These are phyloP conservation scores for Hemisphaericaspora lyxosophila DNA, from an alignment of 1,139 yeast genomes.

Conservation along the genomic window DNA sequence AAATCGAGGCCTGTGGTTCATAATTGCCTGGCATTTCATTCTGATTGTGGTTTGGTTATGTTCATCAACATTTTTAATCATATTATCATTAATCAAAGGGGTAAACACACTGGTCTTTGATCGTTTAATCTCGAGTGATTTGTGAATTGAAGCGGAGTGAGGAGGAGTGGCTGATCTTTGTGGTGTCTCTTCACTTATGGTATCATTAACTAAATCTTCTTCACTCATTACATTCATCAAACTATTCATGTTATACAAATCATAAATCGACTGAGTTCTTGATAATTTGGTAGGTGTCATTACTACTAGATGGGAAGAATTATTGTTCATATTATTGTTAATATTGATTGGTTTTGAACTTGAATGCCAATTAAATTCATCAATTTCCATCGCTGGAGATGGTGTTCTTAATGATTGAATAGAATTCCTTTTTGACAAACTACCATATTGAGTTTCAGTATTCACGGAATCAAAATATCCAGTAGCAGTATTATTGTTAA, in stretches of 20 bases:
- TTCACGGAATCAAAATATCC: slow-evolving; percentile 17
- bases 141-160: slow-evolving; percentile 2
- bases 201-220: slow-evolving; percentile 7
- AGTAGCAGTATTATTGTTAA: slow-evolving; percentile 7
- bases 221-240: slow-evolving; percentile 11
- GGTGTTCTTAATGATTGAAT: slow-evolving; percentile 42
- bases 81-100: slow-evolving; percentile 23
- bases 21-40: slow-evolving; percentile 28
- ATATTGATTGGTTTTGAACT: slow-evolving; percentile 14
- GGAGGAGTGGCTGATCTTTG: neutral
- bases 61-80: slow-evolving; percentile 21
- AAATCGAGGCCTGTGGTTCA: slow-evolving; percentile 19
- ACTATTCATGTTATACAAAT: slow-evolving; percentile 23
- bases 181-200: slow-evolving; percentile 2
- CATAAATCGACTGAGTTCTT: slow-evolving; percentile 42
- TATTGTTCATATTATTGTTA: slow-evolving; percentile 5
- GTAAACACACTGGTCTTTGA: slow-evolving; percentile 27
- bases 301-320: slow-evolving; percentile 6
- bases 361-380: slow-evolving; percentile 39
- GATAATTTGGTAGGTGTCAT: slow-evolving; percentile 26
- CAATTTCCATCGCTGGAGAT: slow-evolving; percentile 48
- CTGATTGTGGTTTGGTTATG: slow-evolving; percentile 26
- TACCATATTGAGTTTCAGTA: slow-evolving; percentile 13
- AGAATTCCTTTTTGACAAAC: slow-evolving; percentile 28
- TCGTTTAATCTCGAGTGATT: slow-evolving; percentile 24